Percentiles rank a stretch among this genome's conserved stretches.
phyloP scores from a whole-genome alignment of 2,329 filamentous ascomycete genomes.

The Aspergillus piperis region DNA sequence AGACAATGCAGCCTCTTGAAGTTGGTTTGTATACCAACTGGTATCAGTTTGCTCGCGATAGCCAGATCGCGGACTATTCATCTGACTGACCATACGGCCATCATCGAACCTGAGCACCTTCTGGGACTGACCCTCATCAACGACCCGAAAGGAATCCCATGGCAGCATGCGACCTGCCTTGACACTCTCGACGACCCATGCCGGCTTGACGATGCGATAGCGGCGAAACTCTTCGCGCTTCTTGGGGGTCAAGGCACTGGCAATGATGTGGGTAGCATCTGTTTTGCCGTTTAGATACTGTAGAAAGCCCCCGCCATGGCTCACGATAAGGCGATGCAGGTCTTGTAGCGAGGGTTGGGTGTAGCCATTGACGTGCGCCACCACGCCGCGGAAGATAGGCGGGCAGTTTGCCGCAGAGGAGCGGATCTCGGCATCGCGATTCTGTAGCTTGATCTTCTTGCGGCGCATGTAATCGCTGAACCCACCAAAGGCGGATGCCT shows the following conservation, averaged over 20 bases:
- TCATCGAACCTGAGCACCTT: slow-evolving; percentile 68
- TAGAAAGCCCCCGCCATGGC: slow-evolving; percentile 90
- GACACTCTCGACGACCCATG: slow-evolving; percentile 91
- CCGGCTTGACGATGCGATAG: slow-evolving; percentile 90
- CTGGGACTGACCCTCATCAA: slow-evolving; percentile 82
- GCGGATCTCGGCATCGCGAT: slow-evolving; percentile 81
- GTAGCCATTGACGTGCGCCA: slow-evolving; percentile 91
- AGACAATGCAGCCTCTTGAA: slow-evolving; percentile 50
- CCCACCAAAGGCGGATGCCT: slow-evolving; percentile 80
- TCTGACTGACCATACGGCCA: slow-evolving; percentile 67
- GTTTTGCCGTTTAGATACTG: slow-evolving; percentile 96
- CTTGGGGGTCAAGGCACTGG: slow-evolving; percentile 85
- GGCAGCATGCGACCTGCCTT: slow-evolving; percentile 76
- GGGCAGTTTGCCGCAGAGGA: slow-evolving; percentile 69
- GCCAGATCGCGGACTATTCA: slow-evolving; percentile 59
- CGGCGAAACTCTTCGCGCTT: slow-evolving; percentile 84
- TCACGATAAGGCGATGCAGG: slow-evolving; percentile 83
- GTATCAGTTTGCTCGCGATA: slow-evolving; percentile 80
- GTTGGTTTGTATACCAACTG: slow-evolving; percentile 79
- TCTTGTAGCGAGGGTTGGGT: slow-evolving; percentile 91
- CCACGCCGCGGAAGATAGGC: slow-evolving; percentile 84
- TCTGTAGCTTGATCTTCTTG: slow-evolving; percentile 97
- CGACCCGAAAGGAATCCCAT: slow-evolving; percentile 81
- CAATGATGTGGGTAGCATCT: slow-evolving; percentile 92
- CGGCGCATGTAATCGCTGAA: slow-evolving; percentile 90